Evolutionary conservation across 2,329 filamentous ascomycete genomes (phyloP), one percentile per base, ranked within the genome.

Genomic region (Xylariaceae sp.): DNA sequence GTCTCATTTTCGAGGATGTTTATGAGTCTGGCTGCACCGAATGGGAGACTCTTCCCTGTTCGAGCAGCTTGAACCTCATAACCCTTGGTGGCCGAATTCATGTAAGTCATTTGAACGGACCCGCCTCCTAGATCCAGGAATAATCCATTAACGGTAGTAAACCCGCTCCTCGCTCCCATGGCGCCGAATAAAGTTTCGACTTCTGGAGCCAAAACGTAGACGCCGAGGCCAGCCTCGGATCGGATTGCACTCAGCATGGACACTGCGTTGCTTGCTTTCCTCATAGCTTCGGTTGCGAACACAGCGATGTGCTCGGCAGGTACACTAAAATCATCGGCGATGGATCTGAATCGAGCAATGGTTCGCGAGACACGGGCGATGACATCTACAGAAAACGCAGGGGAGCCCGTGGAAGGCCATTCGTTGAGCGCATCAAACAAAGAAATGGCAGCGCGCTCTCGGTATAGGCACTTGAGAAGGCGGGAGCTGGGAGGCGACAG

Each of bases 211-310:
- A 96, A 74, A 58, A 96, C 77, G 48, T 82, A 78, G 0, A 95
- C 87, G 0, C 76, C 75, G 72, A 91, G 84, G 1, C 84, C 87
- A 2, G 72, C 71, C 0, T 85, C 86, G 2, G 75, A 68, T 43
- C 78, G 74, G 59, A 96, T 91, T 34, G 79, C 77, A 0, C 73
- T 68, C 1, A 88, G 76, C 71, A 94, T 89, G 1, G 83, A 79
- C 26, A 74, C 75, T 0, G 85, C 84, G 65, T 96, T 96, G 55
- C 80, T 71, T 4, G 91, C 89, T 29, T 84, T 88, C 44, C 91
- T 84, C 68, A 91, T 94, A 3, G 91, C 91, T 70, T 96, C 91
- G 0, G 91, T 96, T 26, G 91, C 91, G 42, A 96, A 81, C 7
- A 96, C 81, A 26, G 81, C 80, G 56, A 92, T 81, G 60, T 91